Percentiles rank a stretch among this genome's conserved stretches.
Conservation (phyloP, 2,329 filamentous ascomycete genomes). For the Xylaria sp. region DNA sequence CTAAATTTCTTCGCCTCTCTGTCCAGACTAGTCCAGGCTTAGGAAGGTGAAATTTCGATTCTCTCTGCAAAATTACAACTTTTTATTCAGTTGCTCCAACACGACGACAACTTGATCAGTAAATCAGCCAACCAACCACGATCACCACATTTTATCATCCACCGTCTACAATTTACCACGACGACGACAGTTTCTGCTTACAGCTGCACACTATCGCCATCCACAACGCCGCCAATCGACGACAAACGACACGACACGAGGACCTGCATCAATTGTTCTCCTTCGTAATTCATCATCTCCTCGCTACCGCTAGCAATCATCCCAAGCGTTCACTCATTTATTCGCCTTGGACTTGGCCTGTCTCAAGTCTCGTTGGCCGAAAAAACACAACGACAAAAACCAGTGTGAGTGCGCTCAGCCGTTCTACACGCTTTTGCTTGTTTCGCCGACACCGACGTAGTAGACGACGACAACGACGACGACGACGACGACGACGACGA, state of each 20-base stretch:
- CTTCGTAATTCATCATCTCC: constrained; percentile 8
- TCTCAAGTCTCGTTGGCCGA: constrained; percentile 5
- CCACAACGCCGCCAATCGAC: constrained; percentile 18
- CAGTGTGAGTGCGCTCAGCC: constrained; percentile 28
- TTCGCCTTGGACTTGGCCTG: constrained; percentile 4
- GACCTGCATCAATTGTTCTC: constrained; percentile 11
- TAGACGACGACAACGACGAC: constrained; percentile 12
- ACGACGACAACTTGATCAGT: constrained; percentile 8
- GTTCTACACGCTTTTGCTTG: constrained; percentile 13
- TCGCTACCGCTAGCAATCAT: constrained; percentile 13
- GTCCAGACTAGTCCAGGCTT: constrained; percentile 2
- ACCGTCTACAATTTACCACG: constrained; percentile 4
- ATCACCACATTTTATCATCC: constrained; percentile 15
- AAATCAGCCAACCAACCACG: constrained; percentile 8
- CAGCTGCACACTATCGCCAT: constrained; percentile 23
- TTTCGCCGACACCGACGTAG: neutral
- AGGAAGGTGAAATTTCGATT: constrained; percentile 35
- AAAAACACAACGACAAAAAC: neutral
- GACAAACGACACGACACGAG: constrained; percentile 19
- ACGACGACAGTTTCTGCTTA: constrained; percentile 12
- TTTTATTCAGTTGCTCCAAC: constrained; percentile 15
- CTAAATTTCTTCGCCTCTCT: neutral
- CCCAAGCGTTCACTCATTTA: neutral
- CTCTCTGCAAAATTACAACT: constrained; percentile 24
- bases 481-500: neutral